These are phyloP conservation scores for Straminergon stramineum DNA, from an alignment of 225 moss, liverwort and hornwort species.

Conservation along the genomic window DNA sequence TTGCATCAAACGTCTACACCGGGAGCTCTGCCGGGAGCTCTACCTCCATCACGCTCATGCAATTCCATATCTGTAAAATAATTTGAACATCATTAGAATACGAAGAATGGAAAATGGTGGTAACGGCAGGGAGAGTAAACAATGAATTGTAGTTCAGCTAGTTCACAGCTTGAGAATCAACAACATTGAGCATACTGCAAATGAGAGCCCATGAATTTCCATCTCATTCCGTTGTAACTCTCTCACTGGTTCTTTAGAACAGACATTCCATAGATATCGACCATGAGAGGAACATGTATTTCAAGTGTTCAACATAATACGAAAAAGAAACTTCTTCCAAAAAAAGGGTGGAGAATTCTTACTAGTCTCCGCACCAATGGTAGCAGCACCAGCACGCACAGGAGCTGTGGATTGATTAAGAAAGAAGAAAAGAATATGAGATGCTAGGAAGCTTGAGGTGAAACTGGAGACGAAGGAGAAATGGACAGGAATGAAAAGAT, in stretches of 20 bases:
- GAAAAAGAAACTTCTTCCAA: neutral
- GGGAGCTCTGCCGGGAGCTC: neutral
- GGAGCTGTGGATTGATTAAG: neutral
- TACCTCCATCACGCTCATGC: neutral
- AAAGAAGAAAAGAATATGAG: neutral
- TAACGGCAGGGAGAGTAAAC: neutral
- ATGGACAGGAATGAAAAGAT: neutral
- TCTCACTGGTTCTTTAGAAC: neutral
- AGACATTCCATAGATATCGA: neutral
- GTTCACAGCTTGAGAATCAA: neutral
- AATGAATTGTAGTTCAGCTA: neutral
- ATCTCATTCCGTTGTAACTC: neutral
- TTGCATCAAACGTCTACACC: neutral
- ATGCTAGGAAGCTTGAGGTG: neutral
- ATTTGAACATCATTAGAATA: neutral
- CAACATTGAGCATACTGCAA: neutral
- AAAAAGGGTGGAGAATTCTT: neutral
- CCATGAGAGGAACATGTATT: neutral
- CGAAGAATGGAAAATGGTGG: neutral
- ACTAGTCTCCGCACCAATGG: neutral
- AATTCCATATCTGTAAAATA: neutral
- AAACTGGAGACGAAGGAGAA: neutral
- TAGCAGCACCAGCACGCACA: neutral
- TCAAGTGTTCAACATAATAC: neutral
- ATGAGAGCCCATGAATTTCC: neutral